Base-by-base conservation (phyloP, 1,284 basidiomycete genomes). In the Leccinum fallax region DNA sequence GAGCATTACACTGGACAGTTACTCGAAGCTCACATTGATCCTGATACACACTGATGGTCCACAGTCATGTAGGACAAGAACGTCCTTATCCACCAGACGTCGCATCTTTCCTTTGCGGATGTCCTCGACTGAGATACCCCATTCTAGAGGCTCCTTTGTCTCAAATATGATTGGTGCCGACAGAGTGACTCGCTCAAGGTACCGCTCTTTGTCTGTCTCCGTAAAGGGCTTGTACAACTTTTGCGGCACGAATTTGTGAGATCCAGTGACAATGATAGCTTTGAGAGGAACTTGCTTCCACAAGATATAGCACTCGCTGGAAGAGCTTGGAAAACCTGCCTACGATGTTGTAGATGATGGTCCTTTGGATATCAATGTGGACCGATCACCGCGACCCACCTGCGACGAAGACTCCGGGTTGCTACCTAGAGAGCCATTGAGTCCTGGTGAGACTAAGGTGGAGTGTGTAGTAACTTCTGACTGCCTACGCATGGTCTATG, bases 31-130 rank as follows among this genome's bases (percentile, higher is more conserved):
- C 85, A 61, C 64, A 26, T 70, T 85, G 30, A 90, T 79, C 52
- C 89, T 82, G 64, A 90, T 85, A 2, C 86, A 88, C 40, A 90
- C 85, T 51, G 88, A 89, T 6, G 87, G 89, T 4, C 88, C 88
- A 53, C 87, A 81, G 4, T 81, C 80, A 66, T 82, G 78, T 64
- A 90, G 85, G 62, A 91, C 84, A 2, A 77, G 75, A 59, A 83
- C 82, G 36, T 89, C 85, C 26, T 82, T 81, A 38, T 80, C 76
- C 6, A 69, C 65, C 3, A 86, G 76, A 46, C 73, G 69, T 59
- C 74, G 74, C 52, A 77, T 79, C 40, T 74, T 75, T 55, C 76
- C 77, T 56, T 76, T 75, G 59, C 78, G 77, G 61, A 77, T 83
- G 69, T 83, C 85, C 68, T 67, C 76, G 70, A 89, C 77, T 5